Evolutionary conservation across 768 basidiomycete species (phyloP).

Genomic region (Serendipita sp.): DNA sequence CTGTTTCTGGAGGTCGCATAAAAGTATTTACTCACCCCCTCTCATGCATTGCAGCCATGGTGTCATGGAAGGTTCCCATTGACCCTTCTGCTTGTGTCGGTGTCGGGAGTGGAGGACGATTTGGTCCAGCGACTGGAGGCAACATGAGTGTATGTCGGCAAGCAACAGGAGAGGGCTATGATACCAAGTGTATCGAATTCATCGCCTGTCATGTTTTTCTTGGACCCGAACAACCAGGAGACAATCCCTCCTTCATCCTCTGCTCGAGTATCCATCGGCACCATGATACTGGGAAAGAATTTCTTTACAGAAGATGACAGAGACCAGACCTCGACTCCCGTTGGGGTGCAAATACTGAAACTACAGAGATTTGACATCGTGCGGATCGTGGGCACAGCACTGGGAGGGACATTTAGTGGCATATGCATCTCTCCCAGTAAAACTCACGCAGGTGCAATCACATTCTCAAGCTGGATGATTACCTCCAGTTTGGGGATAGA

Average conservation of each 20-base stretch:
- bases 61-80: background rate
- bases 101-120: background rate
- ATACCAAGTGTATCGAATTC: background rate
- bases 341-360: background rate
- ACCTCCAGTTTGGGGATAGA: background rate
- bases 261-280: background rate
- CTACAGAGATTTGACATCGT: background rate
- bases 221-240: background rate
- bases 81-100: background rate
- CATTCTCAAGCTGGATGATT: background rate
- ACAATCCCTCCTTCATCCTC: background rate
- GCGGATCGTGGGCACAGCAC: background rate
- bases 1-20: background rate
- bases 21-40: background rate
- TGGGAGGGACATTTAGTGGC: background rate
- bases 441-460: background rate
- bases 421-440: background rate
- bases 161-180: background rate
- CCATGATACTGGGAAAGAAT: background rate
- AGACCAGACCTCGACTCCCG: background rate
- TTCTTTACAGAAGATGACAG: background rate
- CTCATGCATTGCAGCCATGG: background rate
- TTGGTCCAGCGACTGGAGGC: background rate
- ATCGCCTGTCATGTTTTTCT: background rate
- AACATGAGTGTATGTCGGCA: background rate